Conservation (phyloP, 2,329 filamentous ascomycete genomes). For the Ophiostoma pallidulum region DNA sequence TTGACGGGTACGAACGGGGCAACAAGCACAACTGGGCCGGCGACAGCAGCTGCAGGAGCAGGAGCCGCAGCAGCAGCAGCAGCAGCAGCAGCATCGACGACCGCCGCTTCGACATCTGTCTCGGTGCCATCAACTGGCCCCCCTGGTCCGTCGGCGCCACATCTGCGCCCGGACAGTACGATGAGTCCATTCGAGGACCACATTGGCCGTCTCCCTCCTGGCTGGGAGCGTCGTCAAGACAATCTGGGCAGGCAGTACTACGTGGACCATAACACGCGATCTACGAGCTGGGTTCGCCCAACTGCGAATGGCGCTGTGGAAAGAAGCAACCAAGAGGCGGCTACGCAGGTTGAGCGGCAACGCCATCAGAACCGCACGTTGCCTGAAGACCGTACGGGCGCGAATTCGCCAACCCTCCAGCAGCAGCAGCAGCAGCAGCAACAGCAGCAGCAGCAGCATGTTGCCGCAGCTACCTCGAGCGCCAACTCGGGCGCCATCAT, state of each 20-base stretch:
- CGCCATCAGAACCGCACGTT: slow-evolving; percentile 92
- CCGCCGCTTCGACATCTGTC: slow-evolving; percentile 28
- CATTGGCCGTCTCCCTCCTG: slow-evolving; percentile 83
- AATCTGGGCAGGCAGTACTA: slow-evolving; percentile 94
- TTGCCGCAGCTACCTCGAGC: slow-evolving; percentile 30
- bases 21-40: slow-evolving; percentile 16
- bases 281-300: slow-evolving; percentile 92
- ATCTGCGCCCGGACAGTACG: slow-evolving; percentile 39
- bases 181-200: slow-evolving; percentile 93
- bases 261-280: slow-evolving; percentile 93
- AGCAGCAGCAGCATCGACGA: not conserved
- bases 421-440: slow-evolving; percentile 41
- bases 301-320: slow-evolving; percentile 69
- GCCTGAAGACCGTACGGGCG: slow-evolving; percentile 88
- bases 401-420: slow-evolving; percentile 75
- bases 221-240: slow-evolving; percentile 94
- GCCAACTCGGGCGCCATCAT: slow-evolving; percentile 70
- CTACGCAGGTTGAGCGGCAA: slow-evolving; percentile 85
- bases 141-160: slow-evolving; percentile 27
- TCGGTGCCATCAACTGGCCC: slow-evolving; percentile 28
- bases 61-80: not conserved
- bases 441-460: slow-evolving; percentile 35
- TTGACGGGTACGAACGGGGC: slow-evolving; percentile 29
- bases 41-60: too few relatives aligned
- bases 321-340: slow-evolving; percentile 73